These are phyloP conservation scores for Aspergillus brasiliensis DNA, from an alignment of 2,329 filamentous ascomycete genomes.

Conservation along the genomic window DNA sequence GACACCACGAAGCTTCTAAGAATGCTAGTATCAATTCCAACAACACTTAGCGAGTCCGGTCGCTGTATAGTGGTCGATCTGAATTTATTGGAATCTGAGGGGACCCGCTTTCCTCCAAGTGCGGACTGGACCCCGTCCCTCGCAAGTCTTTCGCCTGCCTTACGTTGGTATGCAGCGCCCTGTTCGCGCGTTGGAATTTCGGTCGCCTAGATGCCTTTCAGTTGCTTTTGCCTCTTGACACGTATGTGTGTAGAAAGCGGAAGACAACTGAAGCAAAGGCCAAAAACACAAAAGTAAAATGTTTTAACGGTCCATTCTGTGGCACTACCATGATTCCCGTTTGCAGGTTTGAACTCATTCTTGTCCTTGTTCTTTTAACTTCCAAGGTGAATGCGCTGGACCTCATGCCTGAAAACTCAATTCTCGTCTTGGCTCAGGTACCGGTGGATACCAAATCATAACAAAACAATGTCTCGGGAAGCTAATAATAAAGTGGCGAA, in stretches of 20 bases:
- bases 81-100: constrained; percentile 29
- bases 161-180: constrained; percentile 9
- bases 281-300: not conserved
- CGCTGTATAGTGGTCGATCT: constrained; percentile 24
- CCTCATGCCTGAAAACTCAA: constrained; percentile 10
- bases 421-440: constrained; percentile 17
- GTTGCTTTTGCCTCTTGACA: not conserved
- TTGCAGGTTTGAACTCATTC: not conserved
- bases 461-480: constrained; percentile 4
- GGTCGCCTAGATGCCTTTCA: not conserved
- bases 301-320: not conserved
- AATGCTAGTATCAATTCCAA: constrained; percentile 10
- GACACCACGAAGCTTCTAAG: not conserved
- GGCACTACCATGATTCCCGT: not conserved
- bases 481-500: constrained; percentile 22
- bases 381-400: not conserved
- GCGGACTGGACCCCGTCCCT: constrained; percentile 1
- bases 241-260: not conserved
- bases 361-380: not conserved
- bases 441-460: constrained; percentile 11
- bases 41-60: not conserved
- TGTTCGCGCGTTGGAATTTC: constrained; percentile 5
- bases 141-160: not conserved
- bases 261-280: not conserved
- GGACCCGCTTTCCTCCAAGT: constrained; percentile 25